Conservation (phyloP, 768 basidiomycete genomes). For the button mushroom (Agaricus bisporus) region DNA sequence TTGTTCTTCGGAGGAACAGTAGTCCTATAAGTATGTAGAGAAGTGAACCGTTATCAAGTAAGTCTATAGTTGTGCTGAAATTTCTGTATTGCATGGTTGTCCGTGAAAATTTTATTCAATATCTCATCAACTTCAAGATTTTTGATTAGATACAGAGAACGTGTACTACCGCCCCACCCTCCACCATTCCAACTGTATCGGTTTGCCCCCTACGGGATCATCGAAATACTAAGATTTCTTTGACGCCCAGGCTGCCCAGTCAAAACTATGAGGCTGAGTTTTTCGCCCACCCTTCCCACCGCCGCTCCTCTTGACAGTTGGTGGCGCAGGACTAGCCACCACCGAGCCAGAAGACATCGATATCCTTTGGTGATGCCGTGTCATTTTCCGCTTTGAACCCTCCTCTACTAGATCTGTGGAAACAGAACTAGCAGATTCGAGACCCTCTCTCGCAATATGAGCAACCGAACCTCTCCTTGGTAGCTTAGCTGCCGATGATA, state of each 20-base stretch:
- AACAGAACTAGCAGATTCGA: not conserved
- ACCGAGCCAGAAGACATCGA: not conserved
- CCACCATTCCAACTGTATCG: no score
- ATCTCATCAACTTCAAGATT: no score
- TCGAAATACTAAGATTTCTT: not conserved
- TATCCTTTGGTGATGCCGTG: not conserved
- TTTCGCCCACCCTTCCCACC: not conserved
- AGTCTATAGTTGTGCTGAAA: no score
- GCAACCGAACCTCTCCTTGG: not conserved
- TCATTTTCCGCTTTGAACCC: not conserved
- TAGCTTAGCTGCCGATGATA: not conserved
- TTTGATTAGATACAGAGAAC: no score
- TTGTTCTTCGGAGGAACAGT: no score
- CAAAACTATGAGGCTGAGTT: not conserved
- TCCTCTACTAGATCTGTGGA: not conserved
- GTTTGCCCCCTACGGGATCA: no score
- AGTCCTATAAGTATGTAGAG: no score
- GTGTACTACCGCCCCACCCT: no score
- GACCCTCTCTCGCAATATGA: not conserved
- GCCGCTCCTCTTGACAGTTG: not conserved
- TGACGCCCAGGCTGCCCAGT: conserved; percentile 10
- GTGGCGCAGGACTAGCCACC: not conserved
- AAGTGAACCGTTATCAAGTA: no score
- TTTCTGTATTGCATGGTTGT: no score
- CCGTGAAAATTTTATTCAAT: no score